phyloP scores from a whole-genome alignment of 495 filamentous ascomycete species.

The Opeltia flavorubescens region DNA sequence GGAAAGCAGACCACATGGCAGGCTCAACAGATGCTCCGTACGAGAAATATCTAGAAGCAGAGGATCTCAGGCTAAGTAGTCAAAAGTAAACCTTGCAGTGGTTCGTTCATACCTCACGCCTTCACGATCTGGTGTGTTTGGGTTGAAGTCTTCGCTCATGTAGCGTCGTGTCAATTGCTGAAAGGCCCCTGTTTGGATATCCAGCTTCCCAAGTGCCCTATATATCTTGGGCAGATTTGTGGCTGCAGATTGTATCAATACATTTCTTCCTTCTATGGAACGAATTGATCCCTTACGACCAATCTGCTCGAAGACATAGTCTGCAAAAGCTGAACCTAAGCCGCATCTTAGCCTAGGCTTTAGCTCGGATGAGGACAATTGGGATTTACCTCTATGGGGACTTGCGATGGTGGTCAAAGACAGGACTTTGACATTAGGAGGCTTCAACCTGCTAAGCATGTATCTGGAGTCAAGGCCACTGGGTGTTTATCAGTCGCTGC shows the following conservation, averaged over 20 bases:
- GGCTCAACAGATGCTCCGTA: slow-evolving; percentile 69
- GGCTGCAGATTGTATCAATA: slow-evolving; percentile 16
- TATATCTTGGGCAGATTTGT: slow-evolving; percentile 54
- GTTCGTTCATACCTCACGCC: slow-evolving; percentile 44
- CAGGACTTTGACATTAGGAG: slow-evolving; percentile 52
- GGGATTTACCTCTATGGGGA: slow-evolving; percentile 57
- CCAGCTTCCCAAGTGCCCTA: slow-evolving; percentile 46
- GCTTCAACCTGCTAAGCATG: slow-evolving; percentile 72
- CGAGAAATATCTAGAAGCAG: slow-evolving; percentile 62
- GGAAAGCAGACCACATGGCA: slow-evolving; percentile 57
- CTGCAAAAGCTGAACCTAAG: slow-evolving; percentile 66
- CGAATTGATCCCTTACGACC: no score
- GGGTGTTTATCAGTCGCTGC: background rate
- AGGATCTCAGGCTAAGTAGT: slow-evolving; percentile 49
- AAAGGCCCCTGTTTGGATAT: slow-evolving; percentile 72
- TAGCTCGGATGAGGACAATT: background rate
- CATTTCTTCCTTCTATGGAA: no score
- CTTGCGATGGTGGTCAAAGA: slow-evolving; percentile 82
- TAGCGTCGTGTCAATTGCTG: slow-evolving; percentile 68
- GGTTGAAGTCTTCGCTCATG: slow-evolving; percentile 75
- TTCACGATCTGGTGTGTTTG: slow-evolving; percentile 55
- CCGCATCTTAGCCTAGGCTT: background rate
- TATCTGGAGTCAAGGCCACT: slow-evolving; percentile 84
- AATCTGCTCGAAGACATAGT: slow-evolving; percentile 63
- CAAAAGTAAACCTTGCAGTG: no score